Percentiles rank a stretch among this genome's conserved stretches.
These are phyloP conservation scores for Zymoseptoria crescenta DNA, from an alignment of 2,329 filamentous ascomycete species.

Conservation along the genomic window DNA sequence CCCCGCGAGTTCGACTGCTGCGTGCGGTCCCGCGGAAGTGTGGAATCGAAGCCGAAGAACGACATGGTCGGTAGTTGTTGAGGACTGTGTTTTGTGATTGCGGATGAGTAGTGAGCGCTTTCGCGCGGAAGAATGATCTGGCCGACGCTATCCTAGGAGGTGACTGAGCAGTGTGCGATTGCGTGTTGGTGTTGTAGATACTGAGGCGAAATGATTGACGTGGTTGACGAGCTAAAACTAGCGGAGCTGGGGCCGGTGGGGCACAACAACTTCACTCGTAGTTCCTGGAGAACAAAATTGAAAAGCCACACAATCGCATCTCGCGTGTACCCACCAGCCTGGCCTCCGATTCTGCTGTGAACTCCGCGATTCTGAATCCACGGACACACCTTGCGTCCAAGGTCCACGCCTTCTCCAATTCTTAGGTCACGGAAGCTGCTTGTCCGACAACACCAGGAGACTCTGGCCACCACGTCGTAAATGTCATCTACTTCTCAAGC, in stretches of 20 bases:
- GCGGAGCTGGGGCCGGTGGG: neutral
- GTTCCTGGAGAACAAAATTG: too few species aligned
- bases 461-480: too few species aligned
- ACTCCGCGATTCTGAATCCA: too few species aligned
- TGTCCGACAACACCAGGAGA: too few species aligned
- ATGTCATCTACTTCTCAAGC: too few species aligned
- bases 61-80: slow-evolving; percentile 49
- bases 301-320: too few species aligned
- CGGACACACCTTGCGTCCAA: too few species aligned
- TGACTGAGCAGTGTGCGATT: neutral
- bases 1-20: slow-evolving; percentile 52
- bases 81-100: neutral
- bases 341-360: too few species aligned
- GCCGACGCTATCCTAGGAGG: neutral
- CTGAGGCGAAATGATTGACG: neutral
- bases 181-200: neutral
- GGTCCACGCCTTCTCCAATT: too few species aligned
- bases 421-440: too few species aligned
- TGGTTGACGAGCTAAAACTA: neutral
- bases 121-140: neutral
- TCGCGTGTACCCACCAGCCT: too few species aligned
- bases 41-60: slow-evolving; percentile 82
- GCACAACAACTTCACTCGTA: too few species aligned
- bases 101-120: neutral
- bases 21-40: slow-evolving; percentile 53